Base-by-base conservation (phyloP, 73 alveolate species). In the Paramecium caudatum region DNA sequence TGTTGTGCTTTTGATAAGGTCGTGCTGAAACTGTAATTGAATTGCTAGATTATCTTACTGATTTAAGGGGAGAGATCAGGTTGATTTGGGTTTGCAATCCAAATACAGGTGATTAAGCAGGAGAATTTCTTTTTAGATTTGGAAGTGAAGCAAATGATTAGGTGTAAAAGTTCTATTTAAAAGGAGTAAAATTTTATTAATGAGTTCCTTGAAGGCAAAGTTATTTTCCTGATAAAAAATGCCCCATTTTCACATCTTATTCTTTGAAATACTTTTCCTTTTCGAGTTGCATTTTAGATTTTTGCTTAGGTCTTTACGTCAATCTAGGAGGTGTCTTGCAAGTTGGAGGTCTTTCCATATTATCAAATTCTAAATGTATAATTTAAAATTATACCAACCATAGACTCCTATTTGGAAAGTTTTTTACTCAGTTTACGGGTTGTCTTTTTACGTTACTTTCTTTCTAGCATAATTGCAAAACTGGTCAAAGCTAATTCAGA, bases 261-360 rank as follows among this genome's bases (percentile, higher is more conserved):
- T 55, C 80, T 55, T 55, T 55, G 23, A 55, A 55, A 55, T 55
- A 55, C 30, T 23, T 55, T 23, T 23, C 46, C 7, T 55, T 55
- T 23, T 16, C 16, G 13, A 55, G 30, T 10, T 55, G 4, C 23
- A 5, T 55, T 55, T 55, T 55, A 27, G 46, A 55, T 55, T 55
- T 55, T 55, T 27, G 30, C 80, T 55, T 16, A 55, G 80, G 80
- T 55, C 30, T 55, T 0, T 37, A 43, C 16, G 80, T 55, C n/a
- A 23, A 27, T 55, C 30, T 55, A 55, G 80, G 80, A 23, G 80
- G 80, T 1, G 80, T 55, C 13, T 27, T 21, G 13, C 80, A 55
- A 27, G 80, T 27, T 0, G 80, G 80, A 23, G 80, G 80, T 55
- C 80, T 55, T 5, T 55, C 80, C 80, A 55, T 55, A 55, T 55